A percentile compares a stretch with the other conserved stretches of the same genome.
Conservation (phyloP, 2,329 filamentous ascomycete species). For the Knufia petricola region DNA sequence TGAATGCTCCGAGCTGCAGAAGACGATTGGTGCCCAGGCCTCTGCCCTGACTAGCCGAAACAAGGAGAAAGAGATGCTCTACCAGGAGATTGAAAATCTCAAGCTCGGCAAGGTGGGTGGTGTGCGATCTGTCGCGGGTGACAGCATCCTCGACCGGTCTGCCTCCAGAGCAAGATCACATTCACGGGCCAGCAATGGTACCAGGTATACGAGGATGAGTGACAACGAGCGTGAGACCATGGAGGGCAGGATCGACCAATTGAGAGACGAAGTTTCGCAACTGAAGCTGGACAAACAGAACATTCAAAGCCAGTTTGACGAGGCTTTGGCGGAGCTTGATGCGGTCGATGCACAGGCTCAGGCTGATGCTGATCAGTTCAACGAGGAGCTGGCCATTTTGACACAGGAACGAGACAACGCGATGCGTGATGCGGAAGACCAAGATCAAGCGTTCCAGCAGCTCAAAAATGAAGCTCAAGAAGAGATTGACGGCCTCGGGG, state of each 20-base stretch:
- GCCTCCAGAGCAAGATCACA: conserved; percentile 72
- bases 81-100: conserved; percentile 93
- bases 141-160: conserved; percentile 90
- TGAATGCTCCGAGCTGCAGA: conserved; percentile 83
- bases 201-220: conserved; percentile 53
- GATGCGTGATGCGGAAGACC: conserved; percentile 59
- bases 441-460: conserved; percentile 42
- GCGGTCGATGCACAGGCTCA: conserved; percentile 62
- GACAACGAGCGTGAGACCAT: conserved; percentile 77
- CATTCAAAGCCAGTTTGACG: conserved; percentile 70
- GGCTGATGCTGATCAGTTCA: conserved; percentile 67
- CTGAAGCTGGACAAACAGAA: conserved; percentile 85
- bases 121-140: conserved; percentile 55
- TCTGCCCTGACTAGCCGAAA: conserved; percentile 96
- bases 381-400: conserved; percentile 68
- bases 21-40: conserved; percentile 88
- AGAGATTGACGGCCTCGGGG: conserved; percentile 48
- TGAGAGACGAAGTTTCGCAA: conserved; percentile 78
- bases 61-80: conserved; percentile 85
- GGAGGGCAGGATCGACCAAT: conserved; percentile 70
- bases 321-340: conserved; percentile 70
- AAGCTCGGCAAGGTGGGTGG: conserved; percentile 72
- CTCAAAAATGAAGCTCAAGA: conserved; percentile 50
- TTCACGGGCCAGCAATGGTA: conserved; percentile 63
- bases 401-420: conserved; percentile 82